Base-by-base conservation (phyloP, 1,139 yeast genomes). In the Zygosaccharomyces pseudobailii region DNA sequence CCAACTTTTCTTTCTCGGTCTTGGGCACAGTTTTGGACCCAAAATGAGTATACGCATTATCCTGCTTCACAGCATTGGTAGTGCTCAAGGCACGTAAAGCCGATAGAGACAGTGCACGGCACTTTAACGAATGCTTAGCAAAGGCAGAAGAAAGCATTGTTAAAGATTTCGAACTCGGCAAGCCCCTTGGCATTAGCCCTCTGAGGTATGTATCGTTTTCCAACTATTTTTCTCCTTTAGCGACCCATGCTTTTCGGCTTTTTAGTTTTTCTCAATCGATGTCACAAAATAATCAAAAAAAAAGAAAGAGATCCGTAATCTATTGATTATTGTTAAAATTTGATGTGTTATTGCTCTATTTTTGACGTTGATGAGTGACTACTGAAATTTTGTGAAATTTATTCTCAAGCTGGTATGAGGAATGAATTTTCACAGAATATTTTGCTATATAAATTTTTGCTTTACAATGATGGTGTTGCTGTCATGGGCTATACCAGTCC, bases 11-110 rank as follows among this genome's bases (percentile, higher is more conserved):
- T 71, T 92, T 92, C 55, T 88, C 88, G 21, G 79, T 79, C 54
- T 78, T 81, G 32, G 86, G 81, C 24, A 92, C 95, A 3, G 94
- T 86, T 59, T 82, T 80, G 68, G 83, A 90, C 4, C 99, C 99
- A 65, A 92, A 92, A 70, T 94, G 97, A 22, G 98, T 90, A 37
- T 43, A 39, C 30, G 46, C 36, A 34, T 44, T 51, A 28, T 43
- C 36, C 38, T 32, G 36, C 30, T 30, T 31, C 13, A 24, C 25
- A 27, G 40, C 39, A 36, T 36, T 44, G 6, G 50, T 35, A 13
- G 50, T 42, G 32, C 28, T 40, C 27, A 47, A 52, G 20, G 43
- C 40, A 28, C 41, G 30, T 28, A 38, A 19, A 27, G 32, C 17
- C 24, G 41, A 28, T 19, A n/a, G 27, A 9, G 22, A 22, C 5